A percentile compares a stretch with the other conserved stretches of the same genome.
Evolutionary conservation across 225 moss, liverwort and hornwort species (phyloP).

Genomic region (Anthoceros angustus): DNA sequence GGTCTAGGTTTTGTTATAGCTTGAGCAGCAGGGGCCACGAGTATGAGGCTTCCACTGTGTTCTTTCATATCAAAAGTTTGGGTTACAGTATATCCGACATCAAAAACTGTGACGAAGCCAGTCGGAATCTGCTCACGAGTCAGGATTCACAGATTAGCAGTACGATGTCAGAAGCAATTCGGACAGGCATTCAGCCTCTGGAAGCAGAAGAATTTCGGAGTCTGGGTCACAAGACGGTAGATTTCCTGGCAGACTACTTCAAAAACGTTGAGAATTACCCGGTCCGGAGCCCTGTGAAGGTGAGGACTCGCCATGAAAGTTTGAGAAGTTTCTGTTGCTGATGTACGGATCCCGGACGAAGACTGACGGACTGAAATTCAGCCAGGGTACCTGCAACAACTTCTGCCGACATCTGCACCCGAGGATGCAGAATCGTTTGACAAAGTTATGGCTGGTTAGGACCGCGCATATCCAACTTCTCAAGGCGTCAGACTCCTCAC

Average conservation of each 20-base stretch:
- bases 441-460: conserved; percentile 31
- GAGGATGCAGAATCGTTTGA: conserved; percentile 53
- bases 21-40: too few species aligned
- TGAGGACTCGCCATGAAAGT: conserved; percentile 4
- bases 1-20: too few species aligned
- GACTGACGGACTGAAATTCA: conserved; percentile 10
- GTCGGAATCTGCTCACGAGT: too few species aligned
- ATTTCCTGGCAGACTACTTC: conserved; percentile 74
- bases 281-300: conserved; percentile 64
- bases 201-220: conserved; percentile 51
- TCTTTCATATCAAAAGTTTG: too few species aligned
- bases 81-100: too few species aligned
- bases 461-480: too few species aligned
- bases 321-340: not conserved
- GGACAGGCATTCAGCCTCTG: conserved; percentile 7
- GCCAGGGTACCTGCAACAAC: conserved; percentile 55
- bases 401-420: conserved; percentile 55
- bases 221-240: conserved; percentile 65
- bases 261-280: conserved; percentile 45
- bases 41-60: too few species aligned
- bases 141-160: too few species aligned
- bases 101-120: too few species aligned
- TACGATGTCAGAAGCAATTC: too few species aligned
- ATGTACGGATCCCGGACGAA: not conserved
- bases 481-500: not conserved